phyloP scores from a whole-genome alignment of 2,329 filamentous ascomycete genomes.

The Botrytis aclada region DNA sequence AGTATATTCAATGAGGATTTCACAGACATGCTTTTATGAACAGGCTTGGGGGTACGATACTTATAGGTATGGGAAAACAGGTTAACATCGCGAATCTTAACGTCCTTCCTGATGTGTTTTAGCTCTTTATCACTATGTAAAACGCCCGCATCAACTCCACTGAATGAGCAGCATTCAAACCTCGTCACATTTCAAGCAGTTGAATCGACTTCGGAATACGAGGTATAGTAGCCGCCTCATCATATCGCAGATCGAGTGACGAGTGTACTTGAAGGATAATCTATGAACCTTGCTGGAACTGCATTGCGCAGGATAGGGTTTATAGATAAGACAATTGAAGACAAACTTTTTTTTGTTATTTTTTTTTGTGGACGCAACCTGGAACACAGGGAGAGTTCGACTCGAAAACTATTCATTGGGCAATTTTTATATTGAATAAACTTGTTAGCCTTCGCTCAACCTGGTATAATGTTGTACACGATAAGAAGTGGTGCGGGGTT shows the following conservation, averaged over 20 bases:
- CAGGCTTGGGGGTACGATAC: not conserved
- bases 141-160: not conserved
- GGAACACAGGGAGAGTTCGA: not conserved
- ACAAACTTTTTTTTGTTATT: not conserved
- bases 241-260: slow-evolving; percentile 9
- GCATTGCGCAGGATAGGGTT: not conserved
- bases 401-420: not conserved
- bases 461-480: not conserved
- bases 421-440: not conserved
- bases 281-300: not conserved
- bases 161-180: not conserved
- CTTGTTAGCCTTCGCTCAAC: not conserved
- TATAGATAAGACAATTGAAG: not conserved
- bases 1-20: not conserved
- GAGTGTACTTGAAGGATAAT: not conserved
- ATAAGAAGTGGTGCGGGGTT: not conserved
- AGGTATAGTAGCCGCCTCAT: not conserved
- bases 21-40: too few relatives aligned
- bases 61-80: slow-evolving; percentile 8
- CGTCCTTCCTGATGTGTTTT: slow-evolving; percentile 15
- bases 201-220: not conserved
- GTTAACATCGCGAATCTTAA: not conserved
- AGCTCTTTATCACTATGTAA: not conserved
- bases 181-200: not conserved
- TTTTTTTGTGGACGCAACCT: not conserved